A percentile compares a stretch with the other conserved stretches of the same genome.
Conservation (phyloP, 345 rosid species). For the Crucihimalaya himalaica region DNA sequence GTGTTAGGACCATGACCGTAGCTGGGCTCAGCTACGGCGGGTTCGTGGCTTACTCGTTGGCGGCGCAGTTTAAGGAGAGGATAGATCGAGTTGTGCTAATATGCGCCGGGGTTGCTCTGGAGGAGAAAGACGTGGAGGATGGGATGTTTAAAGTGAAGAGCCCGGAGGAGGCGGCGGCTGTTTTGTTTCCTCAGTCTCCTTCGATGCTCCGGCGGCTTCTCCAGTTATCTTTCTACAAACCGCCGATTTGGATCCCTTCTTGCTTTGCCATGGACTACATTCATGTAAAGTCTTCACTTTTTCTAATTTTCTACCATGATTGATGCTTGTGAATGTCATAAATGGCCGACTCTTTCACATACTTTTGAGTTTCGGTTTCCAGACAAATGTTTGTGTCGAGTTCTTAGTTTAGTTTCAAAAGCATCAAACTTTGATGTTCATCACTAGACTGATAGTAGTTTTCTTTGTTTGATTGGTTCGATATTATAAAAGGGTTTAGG, state of each 20-base stretch:
- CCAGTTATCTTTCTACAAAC: constrained; percentile 59
- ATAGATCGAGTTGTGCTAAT: constrained; percentile 63
- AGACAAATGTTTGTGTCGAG: not conserved
- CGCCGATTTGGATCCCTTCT: constrained; percentile 64
- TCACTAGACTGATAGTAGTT: not conserved
- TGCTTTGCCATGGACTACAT: constrained; percentile 79
- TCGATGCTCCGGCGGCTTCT: constrained; percentile 55
- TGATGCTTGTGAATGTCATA: too few species aligned
- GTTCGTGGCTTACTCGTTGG: constrained; percentile 77
- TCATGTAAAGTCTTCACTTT: constrained; percentile 36
- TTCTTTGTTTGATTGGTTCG: not conserved
- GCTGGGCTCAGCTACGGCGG: constrained; percentile 89
- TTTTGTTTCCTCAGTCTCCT: constrained; percentile 71
- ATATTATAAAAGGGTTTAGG: not conserved
- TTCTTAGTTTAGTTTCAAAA: constrained; percentile 8
- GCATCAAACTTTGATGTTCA: not conserved
- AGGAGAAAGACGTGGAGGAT: constrained; percentile 74
- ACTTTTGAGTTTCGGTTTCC: too few species aligned
- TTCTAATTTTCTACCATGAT: too few species aligned
- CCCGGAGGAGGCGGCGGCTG: constrained; percentile 55
- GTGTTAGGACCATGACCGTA: constrained; percentile 50
- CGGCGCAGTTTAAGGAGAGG: constrained; percentile 71
- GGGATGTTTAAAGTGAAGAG: constrained; percentile 67
- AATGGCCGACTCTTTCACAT: too few species aligned
- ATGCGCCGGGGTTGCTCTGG: constrained; percentile 82